These are phyloP conservation scores for Dactylella cylindrospora DNA, from an alignment of 2,329 filamentous ascomycete species.

Conservation along the genomic window DNA sequence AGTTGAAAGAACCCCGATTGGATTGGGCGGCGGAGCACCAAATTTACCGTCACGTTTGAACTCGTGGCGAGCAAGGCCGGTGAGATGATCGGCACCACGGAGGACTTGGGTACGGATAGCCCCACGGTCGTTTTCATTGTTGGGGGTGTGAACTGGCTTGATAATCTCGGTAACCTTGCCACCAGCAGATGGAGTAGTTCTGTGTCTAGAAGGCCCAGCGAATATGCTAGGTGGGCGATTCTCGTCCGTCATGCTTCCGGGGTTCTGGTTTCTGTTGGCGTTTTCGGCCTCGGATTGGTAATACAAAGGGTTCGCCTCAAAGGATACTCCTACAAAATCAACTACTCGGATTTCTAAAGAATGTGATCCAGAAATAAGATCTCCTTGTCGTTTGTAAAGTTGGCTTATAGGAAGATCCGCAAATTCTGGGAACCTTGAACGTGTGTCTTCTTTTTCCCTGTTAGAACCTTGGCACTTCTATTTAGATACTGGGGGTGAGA, in stretches of 20 bases:
- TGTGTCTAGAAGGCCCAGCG: not conserved
- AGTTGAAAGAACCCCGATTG: slow-evolving; percentile 5
- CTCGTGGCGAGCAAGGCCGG: slow-evolving; percentile 34
- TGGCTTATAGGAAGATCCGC: not conserved
- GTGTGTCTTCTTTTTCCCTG: slow-evolving; percentile 6
- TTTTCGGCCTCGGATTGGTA: not conserved
- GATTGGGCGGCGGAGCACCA: slow-evolving; percentile 27
- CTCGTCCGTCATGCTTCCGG: slow-evolving; percentile 13
- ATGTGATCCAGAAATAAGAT: not conserved
- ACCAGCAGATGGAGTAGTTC: not conserved
- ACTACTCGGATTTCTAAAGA: slow-evolving; percentile 5
- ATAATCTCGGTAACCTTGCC: not conserved
- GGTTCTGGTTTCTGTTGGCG: too few species aligned
- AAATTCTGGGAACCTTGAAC: not conserved
- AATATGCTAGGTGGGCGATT: slow-evolving; percentile 13
- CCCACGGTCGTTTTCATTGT: slow-evolving; percentile 11
- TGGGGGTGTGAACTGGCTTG: slow-evolving; percentile 4
- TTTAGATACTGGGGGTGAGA: too few species aligned
- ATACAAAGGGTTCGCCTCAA: too few species aligned
- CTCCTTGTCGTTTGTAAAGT: slow-evolving; percentile 6
- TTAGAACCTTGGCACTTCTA: not conserved
- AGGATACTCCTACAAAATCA: too few species aligned
- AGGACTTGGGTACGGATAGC: slow-evolving; percentile 39
- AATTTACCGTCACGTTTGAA: slow-evolving; percentile 41
- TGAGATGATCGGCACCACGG: slow-evolving; percentile 24